phyloP scores from a whole-genome alignment of 306 rosid genomes.

The Begonia fuchsioides region DNA sequence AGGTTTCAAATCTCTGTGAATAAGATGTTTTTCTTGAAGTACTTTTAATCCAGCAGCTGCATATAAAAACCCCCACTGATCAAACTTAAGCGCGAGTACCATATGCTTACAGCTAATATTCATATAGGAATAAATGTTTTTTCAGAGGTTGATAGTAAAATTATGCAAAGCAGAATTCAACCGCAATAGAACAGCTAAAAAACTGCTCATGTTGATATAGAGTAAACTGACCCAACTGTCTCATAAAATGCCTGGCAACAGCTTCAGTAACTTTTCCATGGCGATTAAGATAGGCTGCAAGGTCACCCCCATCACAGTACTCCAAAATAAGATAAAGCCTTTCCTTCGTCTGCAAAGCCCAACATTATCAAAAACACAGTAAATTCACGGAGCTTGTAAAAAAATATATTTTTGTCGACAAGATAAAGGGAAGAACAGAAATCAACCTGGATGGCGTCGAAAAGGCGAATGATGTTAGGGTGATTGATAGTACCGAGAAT shows the following conservation, averaged over 20 bases:
- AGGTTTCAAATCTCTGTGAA: conserved; percentile 94
- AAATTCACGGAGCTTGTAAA: background rate
- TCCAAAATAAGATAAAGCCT: conserved; percentile 87
- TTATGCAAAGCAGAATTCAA: background rate
- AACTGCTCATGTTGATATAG: background rate
- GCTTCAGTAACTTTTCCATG: conserved; percentile 62
- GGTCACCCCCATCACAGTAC: conserved; percentile 92
- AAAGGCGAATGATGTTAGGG: conserved; percentile 68
- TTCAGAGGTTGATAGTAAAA: too few species aligned
- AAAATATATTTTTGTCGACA: background rate
- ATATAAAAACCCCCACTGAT: conserved; percentile 15
- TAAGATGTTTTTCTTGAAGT: conserved; percentile 82
- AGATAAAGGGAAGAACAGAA: background rate
- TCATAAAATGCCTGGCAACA: conserved; percentile 76
- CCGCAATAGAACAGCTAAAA: conserved; percentile 2
- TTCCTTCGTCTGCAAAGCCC: conserved; percentile 45
- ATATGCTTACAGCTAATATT: too few species aligned
- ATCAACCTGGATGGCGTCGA: conserved; percentile 48
- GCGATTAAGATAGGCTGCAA: conserved; percentile 42
- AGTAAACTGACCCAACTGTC: conserved; percentile 52
- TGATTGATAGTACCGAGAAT: conserved; percentile 70
- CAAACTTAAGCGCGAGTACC: conserved; percentile 2
- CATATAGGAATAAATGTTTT: too few species aligned
- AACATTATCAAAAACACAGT: conserved; percentile 6
- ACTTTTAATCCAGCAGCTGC: conserved; percentile 76